Conservation (phyloP, 768 basidiomycete species). For the Leucocoprinus birnbaumii region DNA sequence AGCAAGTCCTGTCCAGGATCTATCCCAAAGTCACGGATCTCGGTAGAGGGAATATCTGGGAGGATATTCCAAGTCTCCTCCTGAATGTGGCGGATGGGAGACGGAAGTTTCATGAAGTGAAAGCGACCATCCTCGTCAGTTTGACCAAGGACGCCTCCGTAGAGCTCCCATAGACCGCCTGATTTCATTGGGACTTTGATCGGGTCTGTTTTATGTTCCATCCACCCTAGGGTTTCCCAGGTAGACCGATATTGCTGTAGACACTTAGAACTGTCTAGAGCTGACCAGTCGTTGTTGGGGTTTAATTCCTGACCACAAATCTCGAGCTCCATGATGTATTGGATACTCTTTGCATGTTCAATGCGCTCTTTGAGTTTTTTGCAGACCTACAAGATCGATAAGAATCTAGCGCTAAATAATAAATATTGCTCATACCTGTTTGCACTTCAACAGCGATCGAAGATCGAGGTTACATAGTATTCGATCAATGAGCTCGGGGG, state of each 20-base stretch:
- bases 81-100: slow-evolving; percentile 42
- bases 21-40: slow-evolving; percentile 59
- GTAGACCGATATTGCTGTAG: slow-evolving; percentile 36
- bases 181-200: slow-evolving; percentile 33
- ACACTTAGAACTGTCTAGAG: slow-evolving; percentile 31
- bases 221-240: slow-evolving; percentile 39
- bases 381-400: slow-evolving; percentile 24
- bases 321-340: slow-evolving; percentile 44
- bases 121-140: slow-evolving; percentile 26
- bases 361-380: slow-evolving; percentile 25
- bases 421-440: slow-evolving; percentile 15
- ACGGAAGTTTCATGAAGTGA: slow-evolving; percentile 47
- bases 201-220: slow-evolving; percentile 11
- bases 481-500: slow-evolving; percentile 17
- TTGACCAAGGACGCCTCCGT: slow-evolving; percentile 54
- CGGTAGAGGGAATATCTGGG: slow-evolving; percentile 23
- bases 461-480: slow-evolving; percentile 17
- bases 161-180: slow-evolving; percentile 55
- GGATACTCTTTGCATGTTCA: slow-evolving; percentile 27
- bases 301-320: slow-evolving; percentile 41
- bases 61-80: slow-evolving; percentile 41
- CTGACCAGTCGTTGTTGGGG: slow-evolving; percentile 20
- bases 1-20: slow-evolving; percentile 69
- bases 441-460: slow-evolving; percentile 21
- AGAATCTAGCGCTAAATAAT: not conserved